Percentiles rank a stretch among this genome's conserved stretches.
Evolutionary conservation across 2,329 filamentous ascomycete species (phyloP).

Genomic region (Aspergillus fumigatus): DNA sequence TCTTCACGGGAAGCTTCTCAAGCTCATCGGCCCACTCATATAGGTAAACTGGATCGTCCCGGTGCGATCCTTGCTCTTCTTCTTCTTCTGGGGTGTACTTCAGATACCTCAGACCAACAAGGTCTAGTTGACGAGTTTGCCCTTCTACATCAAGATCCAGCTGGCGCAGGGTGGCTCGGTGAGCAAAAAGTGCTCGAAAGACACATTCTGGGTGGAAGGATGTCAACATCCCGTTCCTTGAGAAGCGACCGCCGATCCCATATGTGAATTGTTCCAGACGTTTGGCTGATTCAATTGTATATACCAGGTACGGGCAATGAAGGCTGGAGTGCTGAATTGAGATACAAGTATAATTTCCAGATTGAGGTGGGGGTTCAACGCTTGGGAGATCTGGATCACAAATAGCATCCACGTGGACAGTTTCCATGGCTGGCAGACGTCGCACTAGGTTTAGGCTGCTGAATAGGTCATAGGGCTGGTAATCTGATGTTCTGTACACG

Average conservation of each 20-base stretch:
- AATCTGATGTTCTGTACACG: background rate
- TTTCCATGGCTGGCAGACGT: background rate
- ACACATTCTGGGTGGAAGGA: background rate
- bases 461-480: slow-evolving; percentile 1
- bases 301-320: background rate
- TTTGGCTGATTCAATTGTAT: slow-evolving; percentile 1
- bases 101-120: background rate
- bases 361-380: background rate
- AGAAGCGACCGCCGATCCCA: background rate
- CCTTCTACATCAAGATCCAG: slow-evolving; percentile 1
- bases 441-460: background rate
- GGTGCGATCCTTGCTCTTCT: background rate
- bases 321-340: background rate
- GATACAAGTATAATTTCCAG: background rate
- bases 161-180: background rate
- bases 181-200: background rate
- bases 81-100: background rate
- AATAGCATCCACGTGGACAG: background rate
- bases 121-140: background rate
- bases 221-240: background rate
- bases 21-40: background rate
- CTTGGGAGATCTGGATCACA: background rate
- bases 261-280: background rate
- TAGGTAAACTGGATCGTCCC: background rate
- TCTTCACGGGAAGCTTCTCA: background rate